Percentiles rank a stretch among this genome's conserved stretches.
Evolutionary conservation across 768 basidiomycete species (phyloP).

Genomic region (Termitomyces sp.): DNA sequence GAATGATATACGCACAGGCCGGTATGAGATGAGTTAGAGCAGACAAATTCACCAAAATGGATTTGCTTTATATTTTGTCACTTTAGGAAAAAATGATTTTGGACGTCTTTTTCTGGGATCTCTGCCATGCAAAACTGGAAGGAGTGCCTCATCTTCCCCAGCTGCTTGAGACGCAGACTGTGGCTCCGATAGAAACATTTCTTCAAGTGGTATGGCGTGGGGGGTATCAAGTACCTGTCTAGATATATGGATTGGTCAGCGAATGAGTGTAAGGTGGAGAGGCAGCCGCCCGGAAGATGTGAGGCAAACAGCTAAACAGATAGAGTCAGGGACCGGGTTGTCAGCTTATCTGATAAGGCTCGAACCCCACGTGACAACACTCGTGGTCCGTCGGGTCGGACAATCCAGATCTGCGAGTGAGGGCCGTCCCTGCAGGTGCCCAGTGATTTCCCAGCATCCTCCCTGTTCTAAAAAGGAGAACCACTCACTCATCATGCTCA

Average conservation of each 20-base stretch:
- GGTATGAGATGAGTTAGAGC: neutral
- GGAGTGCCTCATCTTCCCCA: constrained; percentile 15
- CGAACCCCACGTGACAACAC: neutral
- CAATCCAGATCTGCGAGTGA: neutral
- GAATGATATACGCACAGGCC: constrained; percentile 30
- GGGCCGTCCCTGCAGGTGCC: neutral
- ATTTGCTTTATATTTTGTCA: constrained; percentile 27
- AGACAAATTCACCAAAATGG: constrained; percentile 36
- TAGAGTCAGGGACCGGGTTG: neutral
- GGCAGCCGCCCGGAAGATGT: neutral
- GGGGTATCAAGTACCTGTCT: constrained; percentile 2
- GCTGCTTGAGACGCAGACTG: neutral
- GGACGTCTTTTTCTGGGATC: constrained; percentile 6
- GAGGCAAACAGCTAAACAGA: neutral
- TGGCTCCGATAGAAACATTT: constrained; percentile 1
- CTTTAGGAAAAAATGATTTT: constrained; percentile 9
- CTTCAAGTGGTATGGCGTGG: constrained; percentile 2
- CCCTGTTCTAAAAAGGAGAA: neutral
- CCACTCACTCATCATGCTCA: neutral
- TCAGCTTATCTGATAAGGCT: constrained; percentile 15
- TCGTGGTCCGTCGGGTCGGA: neutral
- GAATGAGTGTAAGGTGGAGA: neutral
- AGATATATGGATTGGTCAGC: neutral
- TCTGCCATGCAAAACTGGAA: constrained; percentile 8
- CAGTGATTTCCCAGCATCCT: neutral